These are phyloP conservation scores for Chaetomium sp. DNA, from an alignment of 2,329 filamentous ascomycete genomes.

Conservation along the genomic window DNA sequence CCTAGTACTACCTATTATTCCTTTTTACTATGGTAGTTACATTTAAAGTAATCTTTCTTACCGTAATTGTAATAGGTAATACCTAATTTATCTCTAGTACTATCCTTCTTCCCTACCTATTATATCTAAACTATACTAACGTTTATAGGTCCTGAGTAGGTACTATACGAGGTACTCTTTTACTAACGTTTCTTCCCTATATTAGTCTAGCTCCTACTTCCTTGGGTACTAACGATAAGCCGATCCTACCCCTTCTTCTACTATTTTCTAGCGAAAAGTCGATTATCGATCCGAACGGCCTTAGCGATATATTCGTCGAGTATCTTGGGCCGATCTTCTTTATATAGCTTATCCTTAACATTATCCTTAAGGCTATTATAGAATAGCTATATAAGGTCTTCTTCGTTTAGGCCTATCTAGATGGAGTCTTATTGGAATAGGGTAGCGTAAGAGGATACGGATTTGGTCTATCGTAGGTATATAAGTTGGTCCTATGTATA, in stretches of 20 bases:
- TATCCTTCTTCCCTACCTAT: neutral
- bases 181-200: neutral
- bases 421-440: neutral
- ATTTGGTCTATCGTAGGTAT: no score
- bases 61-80: neutral
- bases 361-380: constrained; percentile 8
- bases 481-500: no score
- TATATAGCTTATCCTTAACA: neutral
- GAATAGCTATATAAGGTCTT: constrained; percentile 10
- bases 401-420: neutral
- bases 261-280: no score
- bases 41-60: neutral
- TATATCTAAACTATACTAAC: neutral
- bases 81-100: neutral
- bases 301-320: neutral
- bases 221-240: no score
- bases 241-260: no score
- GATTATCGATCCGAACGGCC: no score
- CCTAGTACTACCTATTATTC: neutral
- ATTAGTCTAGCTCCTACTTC: no score
- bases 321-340: neutral
- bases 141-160: neutral
- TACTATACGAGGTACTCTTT: neutral
- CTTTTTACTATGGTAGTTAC: neutral
- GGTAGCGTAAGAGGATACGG: neutral